Conservation (phyloP, 2,329 filamentous ascomycete species). For the Fusarium sp. region DNA sequence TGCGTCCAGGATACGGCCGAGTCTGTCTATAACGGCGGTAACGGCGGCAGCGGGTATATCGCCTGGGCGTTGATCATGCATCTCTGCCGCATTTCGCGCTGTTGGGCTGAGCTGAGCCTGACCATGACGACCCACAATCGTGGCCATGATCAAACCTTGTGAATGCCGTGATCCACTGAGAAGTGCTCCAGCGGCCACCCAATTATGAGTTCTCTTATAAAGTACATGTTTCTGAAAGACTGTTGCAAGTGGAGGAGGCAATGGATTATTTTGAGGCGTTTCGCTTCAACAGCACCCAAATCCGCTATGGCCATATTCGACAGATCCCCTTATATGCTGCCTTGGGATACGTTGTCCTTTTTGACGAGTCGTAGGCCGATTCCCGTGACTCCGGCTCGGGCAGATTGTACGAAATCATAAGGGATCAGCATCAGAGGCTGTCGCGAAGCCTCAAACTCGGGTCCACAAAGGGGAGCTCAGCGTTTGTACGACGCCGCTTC, state of each 20-base stretch:
- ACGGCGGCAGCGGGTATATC: constrained; percentile 6
- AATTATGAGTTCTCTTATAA: neutral
- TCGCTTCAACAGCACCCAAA: neutral
- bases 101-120: neutral
- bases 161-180: neutral
- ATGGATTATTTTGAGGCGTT: neutral
- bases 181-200: neutral
- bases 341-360: neutral
- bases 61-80: neutral
- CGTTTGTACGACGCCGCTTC: constrained; percentile 10
- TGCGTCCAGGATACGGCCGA: constrained; percentile 1
- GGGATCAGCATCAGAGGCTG: neutral
- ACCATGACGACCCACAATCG: neutral
- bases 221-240: neutral
- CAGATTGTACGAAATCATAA: neutral
- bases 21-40: neutral
- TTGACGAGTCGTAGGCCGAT: neutral
- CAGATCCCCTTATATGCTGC: neutral
- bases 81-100: constrained; percentile 1
- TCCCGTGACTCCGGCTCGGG: neutral
- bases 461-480: neutral
- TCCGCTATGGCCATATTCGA: neutral
- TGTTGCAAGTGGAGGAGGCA: neutral
- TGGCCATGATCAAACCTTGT: neutral
- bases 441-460: neutral